phyloP scores from a whole-genome alignment of 2,329 filamentous ascomycete genomes.

The Cercospora sojina region DNA sequence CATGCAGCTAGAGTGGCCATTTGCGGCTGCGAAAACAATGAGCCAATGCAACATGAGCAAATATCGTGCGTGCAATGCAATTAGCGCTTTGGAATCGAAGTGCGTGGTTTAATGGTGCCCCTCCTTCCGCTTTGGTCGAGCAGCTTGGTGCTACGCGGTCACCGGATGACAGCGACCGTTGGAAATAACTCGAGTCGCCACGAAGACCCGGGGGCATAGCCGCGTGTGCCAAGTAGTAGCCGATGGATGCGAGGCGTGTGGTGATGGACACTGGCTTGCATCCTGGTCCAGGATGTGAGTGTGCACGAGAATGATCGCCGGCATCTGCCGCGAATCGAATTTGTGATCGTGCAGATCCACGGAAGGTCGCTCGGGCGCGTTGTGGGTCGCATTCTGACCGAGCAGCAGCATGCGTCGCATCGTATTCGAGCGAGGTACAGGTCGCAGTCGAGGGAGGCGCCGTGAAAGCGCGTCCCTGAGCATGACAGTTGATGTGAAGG shows the following conservation, averaged over 20 bases:
- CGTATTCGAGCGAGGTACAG: background rate
- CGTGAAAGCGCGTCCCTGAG: background rate
- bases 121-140: conserved; percentile 8
- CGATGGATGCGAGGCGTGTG: conserved; percentile 3
- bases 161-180: background rate
- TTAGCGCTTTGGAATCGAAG: background rate
- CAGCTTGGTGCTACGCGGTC: background rate
- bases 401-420: conserved; percentile 9
- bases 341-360: conserved; percentile 18
- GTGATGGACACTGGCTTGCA: conserved; percentile 12
- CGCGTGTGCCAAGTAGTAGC: background rate
- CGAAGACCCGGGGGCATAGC: background rate
- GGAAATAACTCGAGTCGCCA: background rate
- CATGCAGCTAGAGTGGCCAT: background rate
- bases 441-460: background rate
- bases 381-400: conserved; percentile 16
- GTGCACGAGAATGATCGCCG: conserved; percentile 12
- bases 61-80: background rate
- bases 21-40: background rate
- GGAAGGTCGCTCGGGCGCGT: conserved; percentile 8
- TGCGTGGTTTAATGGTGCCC: background rate
- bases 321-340: conserved; percentile 15
- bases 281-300: conserved; percentile 17
- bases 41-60: conserved; percentile 2
- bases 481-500: background rate